These are phyloP conservation scores for Huntiella moniliformis DNA, from an alignment of 2,329 filamentous ascomycete species.

Conservation along the genomic window DNA sequence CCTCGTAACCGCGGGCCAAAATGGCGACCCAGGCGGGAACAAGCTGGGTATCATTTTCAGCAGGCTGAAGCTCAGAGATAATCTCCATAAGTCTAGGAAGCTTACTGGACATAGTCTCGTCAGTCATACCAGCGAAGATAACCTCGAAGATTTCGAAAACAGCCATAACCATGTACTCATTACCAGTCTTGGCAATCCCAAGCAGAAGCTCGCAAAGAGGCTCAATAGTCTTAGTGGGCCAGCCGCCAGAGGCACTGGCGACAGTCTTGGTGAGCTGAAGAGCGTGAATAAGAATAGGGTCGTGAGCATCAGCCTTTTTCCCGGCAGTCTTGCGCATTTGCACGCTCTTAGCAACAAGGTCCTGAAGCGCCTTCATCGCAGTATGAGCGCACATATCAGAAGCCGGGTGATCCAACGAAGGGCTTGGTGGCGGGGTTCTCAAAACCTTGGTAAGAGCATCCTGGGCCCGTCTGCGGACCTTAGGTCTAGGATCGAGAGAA, in stretches of 20 bases:
- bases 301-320: conserved; percentile 46
- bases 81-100: conserved; percentile 76
- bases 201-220: conserved; percentile 75
- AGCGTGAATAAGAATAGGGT: conserved; percentile 76
- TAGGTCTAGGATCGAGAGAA: conserved; percentile 71
- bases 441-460: conserved; percentile 74
- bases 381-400: conserved; percentile 93
- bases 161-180: conserved; percentile 90
- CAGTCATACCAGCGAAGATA: conserved; percentile 82
- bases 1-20: conserved; percentile 81
- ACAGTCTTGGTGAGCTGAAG: conserved; percentile 84
- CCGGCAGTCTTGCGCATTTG: conserved; percentile 38
- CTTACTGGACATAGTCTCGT: conserved; percentile 75
- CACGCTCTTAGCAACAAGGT: conserved; percentile 45
- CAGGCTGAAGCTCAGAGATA: conserved; percentile 78
- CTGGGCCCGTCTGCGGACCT: conserved; percentile 83
- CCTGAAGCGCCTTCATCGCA: conserved; percentile 60
- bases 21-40: conserved; percentile 95
- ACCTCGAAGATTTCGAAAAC: conserved; percentile 96
- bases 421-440: conserved; percentile 71
- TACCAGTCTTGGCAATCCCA: conserved; percentile 72
- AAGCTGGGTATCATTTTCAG: conserved; percentile 82
- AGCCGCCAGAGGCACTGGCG: conserved; percentile 70
- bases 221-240: conserved; percentile 94
- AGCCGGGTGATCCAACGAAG: conserved; percentile 81